These are phyloP conservation scores for Teunomyces panamensis DNA, from an alignment of 805 yeast species.

Conservation along the genomic window DNA sequence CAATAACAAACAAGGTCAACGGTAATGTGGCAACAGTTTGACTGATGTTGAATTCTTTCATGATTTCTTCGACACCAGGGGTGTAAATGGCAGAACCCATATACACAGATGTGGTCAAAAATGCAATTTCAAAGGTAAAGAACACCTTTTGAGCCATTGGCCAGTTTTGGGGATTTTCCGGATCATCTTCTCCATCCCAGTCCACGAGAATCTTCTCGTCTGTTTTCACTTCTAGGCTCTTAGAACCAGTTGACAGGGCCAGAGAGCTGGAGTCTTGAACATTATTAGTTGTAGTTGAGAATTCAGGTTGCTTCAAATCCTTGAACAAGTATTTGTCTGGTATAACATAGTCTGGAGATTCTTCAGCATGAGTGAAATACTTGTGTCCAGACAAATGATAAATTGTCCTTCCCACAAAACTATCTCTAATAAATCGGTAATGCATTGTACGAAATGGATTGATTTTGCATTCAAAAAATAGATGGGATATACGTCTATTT, in stretches of 20 bases:
- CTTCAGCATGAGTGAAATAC: slow-evolving; percentile 17
- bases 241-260: not conserved
- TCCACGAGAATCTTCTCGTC: slow-evolving; percentile 30
- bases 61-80: slow-evolving; percentile 47
- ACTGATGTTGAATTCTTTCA: slow-evolving; percentile 44
- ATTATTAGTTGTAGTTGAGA: not conserved
- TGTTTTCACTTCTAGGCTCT: not conserved
- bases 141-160: slow-evolving; percentile 36
- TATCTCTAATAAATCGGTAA: slow-evolving; percentile 26
- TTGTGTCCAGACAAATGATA: slow-evolving; percentile 28
- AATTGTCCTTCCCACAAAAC: slow-evolving; percentile 27
- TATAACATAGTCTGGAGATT: slow-evolving; percentile 13
- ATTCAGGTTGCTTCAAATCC: not conserved
- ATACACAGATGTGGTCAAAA: slow-evolving; percentile 50
- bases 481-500: not conserved
- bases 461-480: slow-evolving; percentile 3
- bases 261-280: not conserved
- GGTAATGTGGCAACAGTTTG: slow-evolving; percentile 48
- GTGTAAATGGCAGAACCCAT: slow-evolving; percentile 57
- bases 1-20: slow-evolving; percentile 53
- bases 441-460: slow-evolving; percentile 26
- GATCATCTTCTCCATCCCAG: slow-evolving; percentile 47
- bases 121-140: slow-evolving; percentile 37
- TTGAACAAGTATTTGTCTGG: slow-evolving; percentile 14
- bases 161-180: slow-evolving; percentile 61